A percentile compares a stretch with the other conserved stretches of the same genome.
Conservation (phyloP, 805 yeast genomes). For the Zygoascus ofunaensis region DNA sequence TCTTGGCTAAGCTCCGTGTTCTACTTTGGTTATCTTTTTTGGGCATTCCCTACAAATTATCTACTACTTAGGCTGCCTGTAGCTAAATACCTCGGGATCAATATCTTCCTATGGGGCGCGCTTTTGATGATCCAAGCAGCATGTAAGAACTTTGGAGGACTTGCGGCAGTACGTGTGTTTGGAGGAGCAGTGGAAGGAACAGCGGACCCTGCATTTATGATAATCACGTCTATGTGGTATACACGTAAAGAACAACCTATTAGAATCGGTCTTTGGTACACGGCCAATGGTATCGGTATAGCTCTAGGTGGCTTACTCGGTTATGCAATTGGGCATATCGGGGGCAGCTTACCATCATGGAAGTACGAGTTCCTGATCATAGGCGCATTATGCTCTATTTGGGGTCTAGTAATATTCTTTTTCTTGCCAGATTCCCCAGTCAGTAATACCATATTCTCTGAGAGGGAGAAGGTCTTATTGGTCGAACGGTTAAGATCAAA, state of each 20-base stretch:
- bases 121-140: conserved; percentile 15
- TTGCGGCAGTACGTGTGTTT: conserved; percentile 10
- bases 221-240: conserved; percentile 57
- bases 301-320: conserved; percentile 21
- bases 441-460: conserved; percentile 24
- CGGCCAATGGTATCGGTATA: conserved; percentile 27
- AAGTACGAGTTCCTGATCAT: conserved; percentile 48
- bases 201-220: conserved; percentile 41
- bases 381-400: conserved; percentile 48
- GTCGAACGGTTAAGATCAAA: conserved; percentile 46
- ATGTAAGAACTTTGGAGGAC: conserved; percentile 9
- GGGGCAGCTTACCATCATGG: conserved; percentile 42
- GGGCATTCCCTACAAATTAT: conserved; percentile 38
- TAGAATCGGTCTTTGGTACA: conserved; percentile 36
- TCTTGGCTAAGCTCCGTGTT: conserved; percentile 40
- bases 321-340: conserved; percentile 18
- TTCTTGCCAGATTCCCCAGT: conserved; percentile 52
- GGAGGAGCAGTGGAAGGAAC: conserved; percentile 15
- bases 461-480: conserved; percentile 31
- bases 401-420: conserved; percentile 39
- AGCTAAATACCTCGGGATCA: conserved; percentile 16
- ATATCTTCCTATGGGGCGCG: conserved; percentile 16
- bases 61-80: conserved; percentile 24
- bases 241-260: conserved; percentile 39
- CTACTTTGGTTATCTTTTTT: conserved; percentile 40